phyloP scores from a whole-genome alignment of 495 filamentous ascomycete species.

The Amphirosellinia nigrospora region DNA sequence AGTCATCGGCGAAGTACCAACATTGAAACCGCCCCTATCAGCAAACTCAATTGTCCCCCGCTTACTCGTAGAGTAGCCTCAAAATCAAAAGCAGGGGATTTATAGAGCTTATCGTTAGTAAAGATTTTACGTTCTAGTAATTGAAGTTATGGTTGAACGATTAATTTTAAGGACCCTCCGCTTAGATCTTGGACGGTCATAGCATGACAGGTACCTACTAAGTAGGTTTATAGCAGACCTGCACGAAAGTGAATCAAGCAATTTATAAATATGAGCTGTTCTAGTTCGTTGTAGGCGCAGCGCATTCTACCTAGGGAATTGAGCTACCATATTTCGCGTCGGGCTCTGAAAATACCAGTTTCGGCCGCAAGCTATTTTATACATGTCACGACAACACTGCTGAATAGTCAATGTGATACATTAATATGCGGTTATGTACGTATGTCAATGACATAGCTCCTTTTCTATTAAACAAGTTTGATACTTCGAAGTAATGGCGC shows the following conservation, averaged over 20 bases:
- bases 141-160: not conserved
- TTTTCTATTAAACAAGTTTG: not conserved
- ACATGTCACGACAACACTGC: not conserved
- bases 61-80: not conserved
- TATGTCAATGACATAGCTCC: not conserved
- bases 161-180: not conserved
- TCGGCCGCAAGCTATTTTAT: not conserved
- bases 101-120: not conserved
- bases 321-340: not conserved
- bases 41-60: not conserved
- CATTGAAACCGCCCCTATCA: not conserved
- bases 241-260: not conserved
- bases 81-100: not conserved
- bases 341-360: not conserved
- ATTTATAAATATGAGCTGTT: not conserved
- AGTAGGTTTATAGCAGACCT: not conserved
- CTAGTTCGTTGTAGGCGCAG: not conserved
- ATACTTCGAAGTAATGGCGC: not conserved
- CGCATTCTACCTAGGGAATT: not conserved
- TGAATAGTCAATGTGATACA: not conserved
- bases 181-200: not conserved
- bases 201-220: too few species aligned
- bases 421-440: not conserved
- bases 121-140: not conserved
- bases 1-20: not conserved